These are phyloP conservation scores for Kluyveromyces sp. DNA, from an alignment of 1,139 yeast species.

Conservation along the genomic window DNA sequence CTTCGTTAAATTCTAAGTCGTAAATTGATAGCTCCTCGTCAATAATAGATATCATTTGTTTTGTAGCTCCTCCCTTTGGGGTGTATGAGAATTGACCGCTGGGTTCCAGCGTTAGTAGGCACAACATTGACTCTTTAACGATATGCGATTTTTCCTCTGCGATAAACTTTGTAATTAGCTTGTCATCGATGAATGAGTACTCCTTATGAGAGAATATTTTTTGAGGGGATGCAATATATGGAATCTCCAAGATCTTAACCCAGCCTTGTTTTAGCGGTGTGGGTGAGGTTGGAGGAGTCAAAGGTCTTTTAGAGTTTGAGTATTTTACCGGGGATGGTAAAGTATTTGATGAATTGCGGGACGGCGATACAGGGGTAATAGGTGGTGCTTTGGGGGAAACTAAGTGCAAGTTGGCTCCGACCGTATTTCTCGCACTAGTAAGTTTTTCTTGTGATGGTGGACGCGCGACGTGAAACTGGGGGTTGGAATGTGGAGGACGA, in stretches of 20 bases:
- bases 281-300: conserved; percentile 2
- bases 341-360: conserved; percentile 7
- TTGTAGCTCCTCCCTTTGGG: conserved; percentile 25
- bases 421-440: not conserved
- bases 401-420: not conserved
- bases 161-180: conserved; percentile 21
- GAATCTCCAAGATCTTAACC: conserved; percentile 22
- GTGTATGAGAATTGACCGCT: conserved; percentile 35
- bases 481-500: not conserved
- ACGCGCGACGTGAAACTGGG: not conserved
- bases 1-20: conserved; percentile 64
- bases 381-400: not conserved
- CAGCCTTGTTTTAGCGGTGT: conserved; percentile 22
- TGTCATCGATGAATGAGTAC: conserved; percentile 23
- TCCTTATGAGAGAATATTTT: conserved; percentile 20
- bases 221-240: conserved; percentile 11
- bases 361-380: conserved; percentile 6
- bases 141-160: conserved; percentile 33
- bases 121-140: conserved; percentile 34
- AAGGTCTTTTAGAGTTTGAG: not conserved
- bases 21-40: conserved; percentile 66
- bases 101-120: conserved; percentile 32
- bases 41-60: conserved; percentile 26
- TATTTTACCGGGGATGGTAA: no score
- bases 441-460: no score